Evolutionary conservation across 345 rosid genomes (phyloP).

Genomic region (Linum tenue): DNA sequence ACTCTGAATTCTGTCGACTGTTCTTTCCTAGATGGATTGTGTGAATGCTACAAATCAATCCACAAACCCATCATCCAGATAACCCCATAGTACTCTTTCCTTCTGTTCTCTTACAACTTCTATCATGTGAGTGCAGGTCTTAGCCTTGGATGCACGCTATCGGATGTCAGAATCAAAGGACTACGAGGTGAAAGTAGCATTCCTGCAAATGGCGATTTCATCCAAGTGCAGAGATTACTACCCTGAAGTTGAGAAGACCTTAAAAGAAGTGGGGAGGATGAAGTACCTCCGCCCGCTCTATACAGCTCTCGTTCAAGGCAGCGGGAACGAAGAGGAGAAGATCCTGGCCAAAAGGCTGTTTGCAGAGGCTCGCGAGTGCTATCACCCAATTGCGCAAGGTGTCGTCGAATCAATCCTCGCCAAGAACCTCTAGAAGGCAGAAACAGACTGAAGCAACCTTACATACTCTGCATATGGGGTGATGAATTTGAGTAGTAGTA

Average conservation of each 20-base stretch:
- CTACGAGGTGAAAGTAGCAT: slow-evolving; percentile 77
- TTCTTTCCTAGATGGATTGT: no score
- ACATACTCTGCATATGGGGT: no score
- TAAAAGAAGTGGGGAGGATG: slow-evolving; percentile 88
- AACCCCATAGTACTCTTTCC: not conserved
- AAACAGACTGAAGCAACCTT: not conserved
- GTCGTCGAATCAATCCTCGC: slow-evolving; percentile 73
- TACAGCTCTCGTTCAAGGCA: slow-evolving; percentile 53
- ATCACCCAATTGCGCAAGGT: slow-evolving; percentile 89
- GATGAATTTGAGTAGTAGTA: no score
- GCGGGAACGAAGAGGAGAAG: slow-evolving; percentile 66
- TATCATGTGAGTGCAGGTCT: slow-evolving; percentile 30
- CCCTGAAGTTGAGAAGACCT: slow-evolving; percentile 61
- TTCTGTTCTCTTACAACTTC: no score
- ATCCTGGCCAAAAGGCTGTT: slow-evolving; percentile 68
- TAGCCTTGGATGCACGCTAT: slow-evolving; percentile 71
- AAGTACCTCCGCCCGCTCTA: slow-evolving; percentile 81
- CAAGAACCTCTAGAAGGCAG: slow-evolving; percentile 40
- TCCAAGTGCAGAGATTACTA: slow-evolving; percentile 54
- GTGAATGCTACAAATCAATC: no score
- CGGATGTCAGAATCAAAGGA: slow-evolving; percentile 71
- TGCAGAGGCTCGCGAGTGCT: slow-evolving; percentile 60
- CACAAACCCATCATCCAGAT: no score
- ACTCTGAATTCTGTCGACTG: no score
- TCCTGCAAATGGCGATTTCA: slow-evolving; percentile 59